A percentile compares a stretch with the other conserved stretches of the same genome.
Conservation (phyloP, 805 yeast genomes). For the Metschnikowia anglica region DNA sequence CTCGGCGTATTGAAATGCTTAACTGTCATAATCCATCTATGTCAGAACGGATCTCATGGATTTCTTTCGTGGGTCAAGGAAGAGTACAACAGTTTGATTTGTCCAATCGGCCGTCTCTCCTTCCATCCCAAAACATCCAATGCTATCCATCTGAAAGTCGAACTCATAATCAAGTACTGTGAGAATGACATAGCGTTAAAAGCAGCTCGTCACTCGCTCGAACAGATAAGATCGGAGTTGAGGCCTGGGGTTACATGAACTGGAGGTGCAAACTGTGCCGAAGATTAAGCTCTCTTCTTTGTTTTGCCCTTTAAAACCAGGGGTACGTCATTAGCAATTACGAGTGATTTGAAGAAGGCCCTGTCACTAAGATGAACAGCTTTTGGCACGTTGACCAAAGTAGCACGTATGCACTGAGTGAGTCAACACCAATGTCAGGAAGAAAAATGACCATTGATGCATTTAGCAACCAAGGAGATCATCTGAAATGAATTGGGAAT, state of each 20-base stretch:
- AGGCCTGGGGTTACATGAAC: slow-evolving; percentile 6
- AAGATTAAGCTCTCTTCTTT: too few species aligned
- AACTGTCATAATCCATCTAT: slow-evolving; percentile 50
- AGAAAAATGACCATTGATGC: too few species aligned
- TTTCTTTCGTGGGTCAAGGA: slow-evolving; percentile 47
- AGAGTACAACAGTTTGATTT: slow-evolving; percentile 15
- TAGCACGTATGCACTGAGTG: too few species aligned
- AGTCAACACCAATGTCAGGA: too few species aligned
- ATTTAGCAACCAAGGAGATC: too few species aligned
- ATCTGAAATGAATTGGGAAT: too few species aligned
- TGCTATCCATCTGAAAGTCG: slow-evolving; percentile 39
- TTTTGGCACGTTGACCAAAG: too few species aligned
- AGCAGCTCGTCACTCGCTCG: slow-evolving; percentile 11
- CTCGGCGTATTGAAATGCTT: slow-evolving; percentile 45
- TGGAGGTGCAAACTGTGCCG: neutral
- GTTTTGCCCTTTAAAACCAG: too few species aligned
- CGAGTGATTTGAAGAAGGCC: too few species aligned
- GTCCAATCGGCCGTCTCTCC: slow-evolving; percentile 21
- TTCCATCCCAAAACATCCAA: slow-evolving; percentile 11
- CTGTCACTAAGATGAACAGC: too few species aligned
- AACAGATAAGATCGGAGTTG: slow-evolving; percentile 10
- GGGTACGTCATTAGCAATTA: too few species aligned
- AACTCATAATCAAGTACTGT: slow-evolving; percentile 30
- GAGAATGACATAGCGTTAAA: slow-evolving; percentile 35
- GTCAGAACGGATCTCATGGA: slow-evolving; percentile 53